These are phyloP conservation scores for Tolypocladium pustulatum DNA, from an alignment of 2,329 filamentous ascomycete species.

Conservation along the genomic window DNA sequence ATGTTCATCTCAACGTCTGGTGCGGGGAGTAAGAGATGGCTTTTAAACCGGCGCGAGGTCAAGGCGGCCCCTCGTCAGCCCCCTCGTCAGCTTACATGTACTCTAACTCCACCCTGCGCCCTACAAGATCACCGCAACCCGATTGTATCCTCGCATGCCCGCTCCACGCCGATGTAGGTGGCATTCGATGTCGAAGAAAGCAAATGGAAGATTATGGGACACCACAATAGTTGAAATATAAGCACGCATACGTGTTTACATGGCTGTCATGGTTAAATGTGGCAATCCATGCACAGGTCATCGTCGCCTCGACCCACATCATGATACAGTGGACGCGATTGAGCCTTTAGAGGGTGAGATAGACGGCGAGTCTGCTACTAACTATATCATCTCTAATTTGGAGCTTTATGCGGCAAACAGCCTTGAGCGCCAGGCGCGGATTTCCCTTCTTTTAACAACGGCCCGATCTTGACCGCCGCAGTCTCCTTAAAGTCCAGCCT, in stretches of 20 bases:
- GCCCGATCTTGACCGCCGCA: slow-evolving; percentile 28
- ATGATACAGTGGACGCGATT: no score
- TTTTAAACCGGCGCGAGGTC: neutral
- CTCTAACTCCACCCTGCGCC: neutral
- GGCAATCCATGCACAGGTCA: no score
- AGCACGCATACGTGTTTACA: neutral
- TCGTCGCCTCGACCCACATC: no score
- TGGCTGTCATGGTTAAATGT: neutral
- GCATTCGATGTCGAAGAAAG: neutral
- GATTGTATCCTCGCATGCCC: neutral
- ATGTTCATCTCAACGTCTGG: neutral
- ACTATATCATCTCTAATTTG: neutral
- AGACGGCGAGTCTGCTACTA: neutral
- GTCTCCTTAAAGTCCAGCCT: slow-evolving; percentile 20
- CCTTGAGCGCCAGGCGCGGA: neutral
- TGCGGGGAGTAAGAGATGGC: no score
- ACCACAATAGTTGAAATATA: no score
- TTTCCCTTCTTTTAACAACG: slow-evolving; percentile 5
- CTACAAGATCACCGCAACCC: neutral
- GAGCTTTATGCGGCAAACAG: neutral
- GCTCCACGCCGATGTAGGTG: neutral
- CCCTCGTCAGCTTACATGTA: neutral
- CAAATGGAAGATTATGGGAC: neutral
- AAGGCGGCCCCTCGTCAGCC: neutral
- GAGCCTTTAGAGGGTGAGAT: no score